Base-by-base conservation (phyloP, 306 rosid genomes). In the Calophaca sinica region DNA sequence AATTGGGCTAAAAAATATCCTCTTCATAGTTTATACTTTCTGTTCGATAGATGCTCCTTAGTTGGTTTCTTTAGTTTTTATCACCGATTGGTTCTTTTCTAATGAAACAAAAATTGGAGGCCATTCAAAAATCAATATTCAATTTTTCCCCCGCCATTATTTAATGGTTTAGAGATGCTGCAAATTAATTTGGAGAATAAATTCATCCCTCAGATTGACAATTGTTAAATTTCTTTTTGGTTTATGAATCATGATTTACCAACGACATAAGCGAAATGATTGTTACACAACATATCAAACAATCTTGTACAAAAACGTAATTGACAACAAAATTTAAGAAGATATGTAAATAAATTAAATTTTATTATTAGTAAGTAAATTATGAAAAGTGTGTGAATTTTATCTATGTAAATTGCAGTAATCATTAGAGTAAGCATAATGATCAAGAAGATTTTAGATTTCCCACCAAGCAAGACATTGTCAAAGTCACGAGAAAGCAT, bases 401-500 rank as follows among this genome's bases (percentile, higher is more conserved):
- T 11, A 9, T 29, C 3, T 20, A 20, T 20, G 26, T 7, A 31
- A 72, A 51, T 32, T 9, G 5, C 15, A 51, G 46, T 10, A 33
- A 73, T 73, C 9, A 73, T 73, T 61, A 48, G 60, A 65, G 14
- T 29, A 42, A 36, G 35, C 67, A 65, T 65, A 62, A 49, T 74
- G 50, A 53, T 73, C 26, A 76, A 29, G 55, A 31, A 29, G 66
- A 36, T n/a, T 29, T 63, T 6, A 65, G 9, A 75, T 65, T 65
- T 75, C 7, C 42, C 80, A 54, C 50, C 49, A 54, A 42, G 58
- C 53, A 76, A 63, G 12, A 36, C 20, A 63, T 41, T 14, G 29
- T 42, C 76, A 54, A 55, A 70, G n/a, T 71, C 77, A 58, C 62
- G 51, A 57, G 51, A 66, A 67, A 76, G 52, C 80, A 53, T 54